phyloP scores from a whole-genome alignment of 345 rosid species.

The Eucalyptus curtisii region DNA sequence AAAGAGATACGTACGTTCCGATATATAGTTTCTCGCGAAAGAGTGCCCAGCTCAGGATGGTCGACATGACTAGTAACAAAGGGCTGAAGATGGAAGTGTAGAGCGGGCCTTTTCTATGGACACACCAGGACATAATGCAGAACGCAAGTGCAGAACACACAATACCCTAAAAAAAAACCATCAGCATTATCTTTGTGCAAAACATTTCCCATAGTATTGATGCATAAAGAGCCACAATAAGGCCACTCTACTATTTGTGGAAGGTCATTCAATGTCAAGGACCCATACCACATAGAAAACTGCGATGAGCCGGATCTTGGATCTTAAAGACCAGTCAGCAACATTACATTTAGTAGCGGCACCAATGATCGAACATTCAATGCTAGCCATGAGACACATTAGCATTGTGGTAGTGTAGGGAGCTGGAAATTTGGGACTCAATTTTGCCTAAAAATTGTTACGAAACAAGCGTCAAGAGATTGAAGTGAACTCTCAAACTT shows the following conservation, averaged over 20 bases:
- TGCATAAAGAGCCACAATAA: not conserved
- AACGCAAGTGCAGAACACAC: slow-evolving; percentile 67
- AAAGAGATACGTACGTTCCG: slow-evolving; percentile 47
- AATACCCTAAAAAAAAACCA: slow-evolving; percentile 35
- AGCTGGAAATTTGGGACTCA: slow-evolving; percentile 59
- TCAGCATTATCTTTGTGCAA: not conserved
- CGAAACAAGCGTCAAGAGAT: not conserved
- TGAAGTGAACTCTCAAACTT: not conserved
- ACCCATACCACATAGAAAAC: slow-evolving; percentile 52
- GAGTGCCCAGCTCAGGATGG: slow-evolving; percentile 72
- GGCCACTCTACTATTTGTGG: not conserved
- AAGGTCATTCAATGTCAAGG: not conserved
- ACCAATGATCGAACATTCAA: slow-evolving; percentile 42
- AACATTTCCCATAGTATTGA: not conserved
- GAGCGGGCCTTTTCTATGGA: slow-evolving; percentile 73
- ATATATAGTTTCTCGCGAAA: slow-evolving; percentile 66
- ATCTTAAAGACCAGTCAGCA: slow-evolving; percentile 55
- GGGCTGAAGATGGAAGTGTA: slow-evolving; percentile 90
- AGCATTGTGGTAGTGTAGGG: slow-evolving; percentile 73
- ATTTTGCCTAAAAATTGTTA: slow-evolving; percentile 26
- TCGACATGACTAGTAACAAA: slow-evolving; percentile 52
- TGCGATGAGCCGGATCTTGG: slow-evolving; percentile 42
- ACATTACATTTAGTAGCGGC: slow-evolving; percentile 15
- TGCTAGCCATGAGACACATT: slow-evolving; percentile 62
- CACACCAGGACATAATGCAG: slow-evolving; percentile 57